Percentiles rank a stretch among this genome's conserved stretches.
Evolutionary conservation across 1,284 basidiomycete genomes (phyloP).

Genomic region (Ceratobasidium sp.): DNA sequence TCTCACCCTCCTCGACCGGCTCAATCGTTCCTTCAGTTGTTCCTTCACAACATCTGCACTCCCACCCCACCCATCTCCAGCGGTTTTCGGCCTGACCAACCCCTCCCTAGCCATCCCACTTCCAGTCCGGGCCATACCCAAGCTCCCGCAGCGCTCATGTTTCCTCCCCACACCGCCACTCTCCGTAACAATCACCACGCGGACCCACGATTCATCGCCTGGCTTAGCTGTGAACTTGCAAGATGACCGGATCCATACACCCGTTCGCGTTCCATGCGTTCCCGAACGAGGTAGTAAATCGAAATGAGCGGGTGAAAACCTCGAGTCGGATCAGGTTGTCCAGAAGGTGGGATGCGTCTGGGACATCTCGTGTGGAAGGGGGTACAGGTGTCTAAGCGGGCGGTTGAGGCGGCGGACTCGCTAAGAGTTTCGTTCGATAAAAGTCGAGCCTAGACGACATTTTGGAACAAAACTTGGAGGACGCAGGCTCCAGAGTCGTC

Average conservation of each 20-base stretch:
- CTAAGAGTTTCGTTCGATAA: conserved; percentile 91
- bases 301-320: conserved; percentile 96
- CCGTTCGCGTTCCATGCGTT: conserved; percentile 93
- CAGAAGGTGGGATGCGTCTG: conserved; percentile 62
- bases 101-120: conserved; percentile 60
- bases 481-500: conserved; percentile 49
- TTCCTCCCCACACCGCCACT: conserved; percentile 60
- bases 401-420: conserved; percentile 71
- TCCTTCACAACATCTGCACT: conserved; percentile 56
- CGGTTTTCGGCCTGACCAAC: conserved; percentile 69
- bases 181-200: conserved; percentile 80
- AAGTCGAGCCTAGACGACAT: conserved; percentile 95
- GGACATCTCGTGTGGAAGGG: conserved; percentile 62
- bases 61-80: conserved; percentile 54
- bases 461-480: conserved; percentile 59
- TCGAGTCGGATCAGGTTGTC: conserved; percentile 81
- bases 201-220: conserved; percentile 49
- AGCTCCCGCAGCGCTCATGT: conserved; percentile 82
- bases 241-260: conserved; percentile 96
- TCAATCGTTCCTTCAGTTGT: conserved; percentile 61
- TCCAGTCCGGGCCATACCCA: conserved; percentile 68
- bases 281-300: conserved; percentile 95
- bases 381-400: conserved; percentile 54
- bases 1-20: conserved; percentile 48
- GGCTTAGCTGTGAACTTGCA: conserved; percentile 85